Conservation (phyloP, 768 basidiomycete species). For the Psilocybe azurescens region DNA sequence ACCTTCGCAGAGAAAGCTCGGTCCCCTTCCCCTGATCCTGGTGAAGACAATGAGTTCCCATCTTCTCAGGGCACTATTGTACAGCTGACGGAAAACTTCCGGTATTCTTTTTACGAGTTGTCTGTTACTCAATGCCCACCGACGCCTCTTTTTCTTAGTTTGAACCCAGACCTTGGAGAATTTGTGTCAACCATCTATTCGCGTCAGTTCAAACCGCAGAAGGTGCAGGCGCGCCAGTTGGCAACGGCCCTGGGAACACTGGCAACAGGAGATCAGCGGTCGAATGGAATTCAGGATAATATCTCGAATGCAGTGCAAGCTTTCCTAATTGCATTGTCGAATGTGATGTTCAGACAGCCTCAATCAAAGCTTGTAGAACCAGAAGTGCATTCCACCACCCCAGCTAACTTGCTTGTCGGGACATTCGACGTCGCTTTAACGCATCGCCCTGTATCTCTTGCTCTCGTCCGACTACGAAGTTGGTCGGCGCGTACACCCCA, state of each 20-base stretch:
- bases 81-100: slow-evolving; percentile 57
- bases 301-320: slow-evolving; percentile 33
- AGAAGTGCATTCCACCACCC: slow-evolving; percentile 20
- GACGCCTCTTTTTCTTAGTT: slow-evolving; percentile 28
- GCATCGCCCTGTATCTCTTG: slow-evolving; percentile 48
- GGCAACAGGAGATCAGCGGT: slow-evolving; percentile 24
- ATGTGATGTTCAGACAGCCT: slow-evolving; percentile 48
- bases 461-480: slow-evolving; percentile 46
- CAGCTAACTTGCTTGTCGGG: slow-evolving; percentile 12
- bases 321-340: slow-evolving; percentile 47
- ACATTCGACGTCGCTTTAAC: slow-evolving; percentile 22
- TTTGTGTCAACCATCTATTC: slow-evolving; percentile 59
- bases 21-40: slow-evolving; percentile 14
- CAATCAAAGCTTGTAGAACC: slow-evolving; percentile 37
- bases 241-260: slow-evolving; percentile 38
- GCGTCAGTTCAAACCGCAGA: slow-evolving; percentile 52
- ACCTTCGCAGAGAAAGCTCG: slow-evolving; percentile 7
- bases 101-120: slow-evolving; percentile 30
- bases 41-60: slow-evolving; percentile 21
- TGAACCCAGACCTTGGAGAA: slow-evolving; percentile 58
- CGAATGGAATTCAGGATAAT: slow-evolving; percentile 24
- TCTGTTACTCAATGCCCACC: not conserved
- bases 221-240: slow-evolving; percentile 45
- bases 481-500: slow-evolving; percentile 34
- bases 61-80: slow-evolving; percentile 45